phyloP scores from a whole-genome alignment of 768 basidiomycete genomes.

The Phlebiopsis gigantea region DNA sequence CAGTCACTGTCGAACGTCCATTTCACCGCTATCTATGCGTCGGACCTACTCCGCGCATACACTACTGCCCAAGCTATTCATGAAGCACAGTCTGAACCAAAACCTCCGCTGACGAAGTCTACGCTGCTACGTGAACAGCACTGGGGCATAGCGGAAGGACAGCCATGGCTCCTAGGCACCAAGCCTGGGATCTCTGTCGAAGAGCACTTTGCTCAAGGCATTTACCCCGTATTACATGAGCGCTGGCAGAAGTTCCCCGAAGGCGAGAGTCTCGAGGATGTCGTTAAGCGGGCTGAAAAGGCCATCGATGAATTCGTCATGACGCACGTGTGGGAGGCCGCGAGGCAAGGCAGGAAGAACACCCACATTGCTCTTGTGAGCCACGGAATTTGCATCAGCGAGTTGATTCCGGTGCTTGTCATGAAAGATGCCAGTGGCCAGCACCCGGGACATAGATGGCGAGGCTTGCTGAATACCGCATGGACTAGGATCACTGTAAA shows the following conservation, averaged over 20 bases:
- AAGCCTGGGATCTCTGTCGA: slow-evolving; percentile 27
- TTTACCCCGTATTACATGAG: slow-evolving; percentile 44
- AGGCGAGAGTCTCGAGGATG: slow-evolving; percentile 67
- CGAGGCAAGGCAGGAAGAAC: slow-evolving; percentile 31
- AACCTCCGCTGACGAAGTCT: slow-evolving; percentile 43
- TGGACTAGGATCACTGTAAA: slow-evolving; percentile 57
- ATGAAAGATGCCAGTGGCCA: slow-evolving; percentile 33
- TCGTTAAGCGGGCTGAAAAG: slow-evolving; percentile 48
- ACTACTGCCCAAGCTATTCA: slow-evolving; percentile 56
- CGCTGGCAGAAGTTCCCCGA: slow-evolving; percentile 55
- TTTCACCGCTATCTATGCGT: slow-evolving; percentile 58
- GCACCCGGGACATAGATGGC: slow-evolving; percentile 32
- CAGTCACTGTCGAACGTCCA: slow-evolving; percentile 40
- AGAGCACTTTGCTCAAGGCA: slow-evolving; percentile 46
- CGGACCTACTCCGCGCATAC: slow-evolving; percentile 58
- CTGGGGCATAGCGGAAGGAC: slow-evolving; percentile 69
- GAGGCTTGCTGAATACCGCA: slow-evolving; percentile 61
- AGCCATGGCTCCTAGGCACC: slow-evolving; percentile 39
- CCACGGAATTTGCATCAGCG: slow-evolving; percentile 64
- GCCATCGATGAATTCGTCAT: slow-evolving; percentile 49
- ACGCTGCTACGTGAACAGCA: slow-evolving; percentile 59
- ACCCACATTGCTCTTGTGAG: slow-evolving; percentile 65
- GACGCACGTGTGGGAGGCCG: slow-evolving; percentile 45
- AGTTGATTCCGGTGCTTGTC: slow-evolving; percentile 46
- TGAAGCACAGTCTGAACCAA: slow-evolving; percentile 40